phyloP scores from a whole-genome alignment of 768 basidiomycete genomes.

The Lentinula lateritia region DNA sequence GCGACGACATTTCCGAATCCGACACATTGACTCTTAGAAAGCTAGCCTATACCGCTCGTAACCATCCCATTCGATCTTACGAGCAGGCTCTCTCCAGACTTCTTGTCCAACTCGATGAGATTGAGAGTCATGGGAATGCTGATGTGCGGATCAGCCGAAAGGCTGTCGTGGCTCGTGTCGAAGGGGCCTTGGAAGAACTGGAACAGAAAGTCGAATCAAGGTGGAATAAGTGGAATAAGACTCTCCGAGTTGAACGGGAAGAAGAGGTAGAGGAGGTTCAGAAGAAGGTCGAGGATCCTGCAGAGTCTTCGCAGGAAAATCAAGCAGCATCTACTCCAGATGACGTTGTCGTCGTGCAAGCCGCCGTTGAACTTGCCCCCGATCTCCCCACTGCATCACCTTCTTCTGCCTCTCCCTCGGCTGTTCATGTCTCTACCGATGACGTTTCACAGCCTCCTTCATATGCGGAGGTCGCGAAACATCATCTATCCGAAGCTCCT shows the following conservation, averaged over 20 bases:
- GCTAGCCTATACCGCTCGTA: constrained; percentile 53
- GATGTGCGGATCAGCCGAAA: constrained; percentile 47
- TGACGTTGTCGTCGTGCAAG: neutral
- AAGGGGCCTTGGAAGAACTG: constrained; percentile 48
- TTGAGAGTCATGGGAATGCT: constrained; percentile 56
- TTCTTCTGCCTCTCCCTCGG: neutral
- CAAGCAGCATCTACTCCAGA: neutral
- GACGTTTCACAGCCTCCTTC: neutral
- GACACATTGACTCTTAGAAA: constrained; percentile 20
- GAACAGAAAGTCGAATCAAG: constrained; percentile 43
- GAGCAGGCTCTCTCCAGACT: constrained; percentile 55
- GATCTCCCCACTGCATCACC: neutral
- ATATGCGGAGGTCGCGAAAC: neutral
- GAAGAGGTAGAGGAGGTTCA: neutral
- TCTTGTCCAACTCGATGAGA: constrained; percentile 50
- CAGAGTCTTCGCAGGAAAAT: neutral
- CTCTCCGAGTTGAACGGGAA: neutral
- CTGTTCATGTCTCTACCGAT: neutral
- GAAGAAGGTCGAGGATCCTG: neutral
- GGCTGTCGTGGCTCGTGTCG: constrained; percentile 48
- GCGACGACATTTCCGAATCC: constrained; percentile 13
- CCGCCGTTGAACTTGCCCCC: neutral
- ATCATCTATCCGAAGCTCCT: neutral
- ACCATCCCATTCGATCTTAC: constrained; percentile 57
- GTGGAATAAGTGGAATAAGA: constrained; percentile 17